Evolutionary conservation across 805 yeast genomes (phyloP).

Genomic region (Lachancea quebecensis): DNA sequence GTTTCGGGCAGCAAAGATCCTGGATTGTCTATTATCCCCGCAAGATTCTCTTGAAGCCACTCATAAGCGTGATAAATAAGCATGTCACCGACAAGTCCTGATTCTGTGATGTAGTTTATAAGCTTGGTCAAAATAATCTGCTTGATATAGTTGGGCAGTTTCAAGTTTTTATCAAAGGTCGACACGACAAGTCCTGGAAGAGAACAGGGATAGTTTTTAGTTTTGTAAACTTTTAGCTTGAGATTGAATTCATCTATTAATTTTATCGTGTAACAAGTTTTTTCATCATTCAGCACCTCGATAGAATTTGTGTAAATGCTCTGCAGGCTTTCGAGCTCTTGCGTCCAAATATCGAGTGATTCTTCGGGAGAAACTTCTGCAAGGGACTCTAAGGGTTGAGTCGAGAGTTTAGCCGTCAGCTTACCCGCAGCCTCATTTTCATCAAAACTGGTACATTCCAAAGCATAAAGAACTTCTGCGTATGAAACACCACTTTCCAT

Average conservation of each 20-base stretch:
- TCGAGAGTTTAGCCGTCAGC: constrained; percentile 36
- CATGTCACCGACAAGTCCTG: constrained; percentile 57
- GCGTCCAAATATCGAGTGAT: constrained; percentile 55
- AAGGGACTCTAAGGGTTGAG: constrained; percentile 2
- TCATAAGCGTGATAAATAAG: constrained; percentile 63
- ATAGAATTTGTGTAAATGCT: constrained; percentile 47
- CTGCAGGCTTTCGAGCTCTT: constrained; percentile 63
- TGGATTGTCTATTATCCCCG: constrained; percentile 58
- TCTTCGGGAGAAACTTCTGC: constrained; percentile 18
- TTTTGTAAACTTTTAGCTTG: constrained; percentile 37
- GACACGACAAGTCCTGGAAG: constrained; percentile 64
- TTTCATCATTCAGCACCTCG: constrained; percentile 23
- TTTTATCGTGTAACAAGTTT: constrained; percentile 26
- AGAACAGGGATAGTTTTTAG: constrained; percentile 52
- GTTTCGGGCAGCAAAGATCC: constrained; percentile 47
- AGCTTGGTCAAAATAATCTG: constrained; percentile 46
- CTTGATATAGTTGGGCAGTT: constrained; percentile 66
- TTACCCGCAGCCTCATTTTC: constrained; percentile 46
- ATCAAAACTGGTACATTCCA: constrained; percentile 37
- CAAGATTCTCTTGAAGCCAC: constrained; percentile 65
- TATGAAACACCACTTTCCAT: constrained; percentile 63
- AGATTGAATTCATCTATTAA: constrained; percentile 30
- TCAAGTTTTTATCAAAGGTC: constrained; percentile 35
- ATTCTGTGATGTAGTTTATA: constrained; percentile 37
- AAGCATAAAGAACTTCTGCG: constrained; percentile 49